A percentile compares a stretch with the other conserved stretches of the same genome.
Conservation (phyloP, 2,329 filamentous ascomycete genomes). For the Fusarium sp. region DNA sequence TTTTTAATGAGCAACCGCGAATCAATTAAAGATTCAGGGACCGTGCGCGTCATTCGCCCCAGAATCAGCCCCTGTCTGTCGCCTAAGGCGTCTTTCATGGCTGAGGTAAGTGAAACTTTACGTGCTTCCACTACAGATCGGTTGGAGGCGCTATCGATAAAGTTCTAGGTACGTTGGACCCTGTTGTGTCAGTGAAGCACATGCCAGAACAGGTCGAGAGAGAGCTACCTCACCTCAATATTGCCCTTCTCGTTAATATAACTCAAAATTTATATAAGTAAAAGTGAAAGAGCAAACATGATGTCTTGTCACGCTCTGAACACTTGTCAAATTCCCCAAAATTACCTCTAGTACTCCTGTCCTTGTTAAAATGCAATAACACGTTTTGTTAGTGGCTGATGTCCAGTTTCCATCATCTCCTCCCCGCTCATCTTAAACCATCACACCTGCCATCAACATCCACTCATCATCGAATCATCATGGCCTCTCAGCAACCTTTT, state of each 20-base stretch:
- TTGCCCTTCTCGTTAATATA: background rate
- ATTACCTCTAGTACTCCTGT: background rate
- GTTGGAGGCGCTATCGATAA: background rate
- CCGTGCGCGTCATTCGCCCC: constrained; percentile 18
- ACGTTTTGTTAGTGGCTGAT: constrained; percentile 26
- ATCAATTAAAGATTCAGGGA: constrained; percentile 42
- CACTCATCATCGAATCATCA: constrained; percentile 21
- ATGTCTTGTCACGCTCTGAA: background rate
- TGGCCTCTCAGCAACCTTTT: constrained; percentile 27
- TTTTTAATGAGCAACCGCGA: constrained; percentile 21
- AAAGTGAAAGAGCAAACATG: background rate
- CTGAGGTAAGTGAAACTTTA: constrained; percentile 12
- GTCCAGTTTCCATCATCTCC: constrained; percentile 15
- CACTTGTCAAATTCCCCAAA: background rate
- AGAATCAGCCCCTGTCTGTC: background rate
- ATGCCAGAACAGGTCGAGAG: background rate
- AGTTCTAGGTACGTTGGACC: background rate
- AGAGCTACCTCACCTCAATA: background rate
- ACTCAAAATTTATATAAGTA: background rate
- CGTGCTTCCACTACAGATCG: constrained; percentile 8
- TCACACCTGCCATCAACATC: constrained; percentile 5
- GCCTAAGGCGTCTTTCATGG: background rate
- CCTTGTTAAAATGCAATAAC: constrained; percentile 1
- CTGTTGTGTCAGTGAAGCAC: background rate
- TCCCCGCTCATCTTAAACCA: constrained; percentile 19